Base-by-base conservation (phyloP, 345 rosid genomes). In the Limnanthes douglasii region DNA sequence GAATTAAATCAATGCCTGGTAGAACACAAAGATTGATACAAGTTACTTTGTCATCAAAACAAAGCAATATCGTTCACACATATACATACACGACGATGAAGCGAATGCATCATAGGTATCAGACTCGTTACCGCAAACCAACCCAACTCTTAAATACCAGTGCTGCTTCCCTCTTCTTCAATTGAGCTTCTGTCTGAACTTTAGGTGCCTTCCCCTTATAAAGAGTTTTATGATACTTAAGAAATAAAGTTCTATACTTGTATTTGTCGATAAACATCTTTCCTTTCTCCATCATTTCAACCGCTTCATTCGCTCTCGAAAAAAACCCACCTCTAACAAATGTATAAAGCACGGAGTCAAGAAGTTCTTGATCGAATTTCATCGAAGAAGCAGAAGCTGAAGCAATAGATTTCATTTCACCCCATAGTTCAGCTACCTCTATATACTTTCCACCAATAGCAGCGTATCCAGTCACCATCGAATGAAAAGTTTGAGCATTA, bases 361-460 rank as follows among this genome's bases (percentile, higher is more conserved):
- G 68, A 54, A 90, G 65, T 51, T 90, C 98, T 50, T 90, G 88
- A 51, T 90, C 98, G 61, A 90, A 84, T 46, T 53, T 77, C 72
- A 90, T 64, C 7, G 60, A 44, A 39, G 79, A 59, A 22, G 93
- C 36, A 39, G 67, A 54, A 51, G 78, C 74, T 44, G 43, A 6
- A 37, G 80, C 76, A 54, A 75, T 51, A 11, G 78, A 60, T 54
- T 80, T 90, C 98, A 90, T 80, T 62, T 84, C 92, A 31, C 98
- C 94, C 95, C 98, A 90, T 3, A 80, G 61, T 52, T 84, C 94
- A 5, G 98, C 63, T 19, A 90, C 98, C 66, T 90, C 95, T 2
- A 51, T 50, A 33, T 90, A 90, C 41, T 90, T 90, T 7, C 86
- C 78, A 31, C 92, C 94, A 15, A 80, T 37, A 21, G 98, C 86